Percentiles rank a stretch among this genome's conserved stretches.
These are phyloP conservation scores for Xylaria sp. DNA, from an alignment of 2,329 filamentous ascomycete genomes.

Conservation along the genomic window DNA sequence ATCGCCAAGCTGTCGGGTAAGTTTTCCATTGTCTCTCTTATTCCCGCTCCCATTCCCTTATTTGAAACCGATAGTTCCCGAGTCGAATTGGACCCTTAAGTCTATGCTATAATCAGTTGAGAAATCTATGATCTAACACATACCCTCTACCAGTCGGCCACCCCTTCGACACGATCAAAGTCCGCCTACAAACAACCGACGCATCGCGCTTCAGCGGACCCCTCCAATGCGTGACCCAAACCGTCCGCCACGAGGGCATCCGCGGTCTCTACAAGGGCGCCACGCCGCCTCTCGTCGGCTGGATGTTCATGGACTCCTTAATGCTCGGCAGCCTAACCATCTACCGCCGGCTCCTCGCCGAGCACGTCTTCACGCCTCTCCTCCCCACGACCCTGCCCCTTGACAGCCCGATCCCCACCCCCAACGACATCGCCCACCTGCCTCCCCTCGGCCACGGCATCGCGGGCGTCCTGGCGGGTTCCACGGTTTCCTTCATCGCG, in stretches of 20 bases:
- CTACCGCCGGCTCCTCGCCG: conserved; percentile 85
- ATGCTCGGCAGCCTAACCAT: conserved; percentile 94
- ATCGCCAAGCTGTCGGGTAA: conserved; percentile 87
- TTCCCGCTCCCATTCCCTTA: background rate
- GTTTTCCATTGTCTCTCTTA: conserved; percentile 44
- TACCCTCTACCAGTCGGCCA: conserved; percentile 63
- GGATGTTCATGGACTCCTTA: conserved; percentile 96
- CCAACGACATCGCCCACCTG: conserved; percentile 55
- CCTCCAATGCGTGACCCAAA: conserved; percentile 85
- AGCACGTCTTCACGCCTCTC: conserved; percentile 77
- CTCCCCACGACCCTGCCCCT: conserved; percentile 49
- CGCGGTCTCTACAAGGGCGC: conserved; percentile 93
- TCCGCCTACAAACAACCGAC: conserved; percentile 89
- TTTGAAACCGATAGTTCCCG: no score
- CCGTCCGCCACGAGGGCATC: conserved; percentile 85
- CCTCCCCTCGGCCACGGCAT: conserved; percentile 85
- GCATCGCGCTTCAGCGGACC: conserved; percentile 84
- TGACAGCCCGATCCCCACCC: conserved; percentile 40
- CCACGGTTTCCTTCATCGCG: conserved; percentile 91
- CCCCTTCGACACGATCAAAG: conserved; percentile 96
- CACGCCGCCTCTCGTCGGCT: conserved; percentile 89
- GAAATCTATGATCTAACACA: background rate
- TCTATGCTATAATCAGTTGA: no score
- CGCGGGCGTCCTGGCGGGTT: conserved; percentile 86
- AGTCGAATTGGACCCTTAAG: no score